Conservation (phyloP, 306 rosid species). For the Mucuna pruriens region DNA sequence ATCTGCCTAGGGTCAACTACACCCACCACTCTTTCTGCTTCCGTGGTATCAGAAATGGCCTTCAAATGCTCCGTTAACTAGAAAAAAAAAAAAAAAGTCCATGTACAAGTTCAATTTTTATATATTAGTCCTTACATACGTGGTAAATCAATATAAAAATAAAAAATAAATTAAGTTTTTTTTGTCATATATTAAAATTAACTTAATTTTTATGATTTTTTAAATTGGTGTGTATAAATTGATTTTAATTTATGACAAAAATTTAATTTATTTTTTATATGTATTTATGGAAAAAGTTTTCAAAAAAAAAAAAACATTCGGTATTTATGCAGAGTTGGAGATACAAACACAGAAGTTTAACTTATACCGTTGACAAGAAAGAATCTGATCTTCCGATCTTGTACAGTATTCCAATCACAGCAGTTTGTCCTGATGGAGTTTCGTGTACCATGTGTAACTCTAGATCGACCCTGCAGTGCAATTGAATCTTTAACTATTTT, state of each 20-base stretch:
- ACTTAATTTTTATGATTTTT: too few relatives aligned
- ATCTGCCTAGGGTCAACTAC: constrained; percentile 49
- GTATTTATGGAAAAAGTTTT: too few relatives aligned
- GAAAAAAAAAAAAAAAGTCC: not conserved
- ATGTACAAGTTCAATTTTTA: not conserved
- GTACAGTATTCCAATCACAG: constrained; percentile 63
- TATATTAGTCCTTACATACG: not conserved
- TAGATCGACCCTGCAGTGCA: constrained; percentile 47
- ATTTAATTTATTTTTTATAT: too few relatives aligned
- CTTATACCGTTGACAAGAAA: constrained; percentile 57
- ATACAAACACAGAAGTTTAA: not conserved
- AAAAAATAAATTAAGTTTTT: too few relatives aligned
- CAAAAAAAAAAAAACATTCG: too few relatives aligned
- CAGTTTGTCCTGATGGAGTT: constrained; percentile 43
- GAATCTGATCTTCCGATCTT: constrained; percentile 55
- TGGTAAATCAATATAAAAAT: too few relatives aligned
- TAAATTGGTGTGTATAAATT: too few relatives aligned
- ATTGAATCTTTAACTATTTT: not conserved
- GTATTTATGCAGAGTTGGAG: too few relatives aligned
- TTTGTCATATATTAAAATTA: too few relatives aligned
- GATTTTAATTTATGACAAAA: too few relatives aligned
- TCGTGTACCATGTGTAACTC: constrained; percentile 73
- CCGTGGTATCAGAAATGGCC: constrained; percentile 30
- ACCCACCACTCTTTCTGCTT: constrained; percentile 39
- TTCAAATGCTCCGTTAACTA: constrained; percentile 47